Evolutionary conservation across 2,329 filamentous ascomycete genomes (phyloP).

Genomic region (Colletotrichum chrysophilum): DNA sequence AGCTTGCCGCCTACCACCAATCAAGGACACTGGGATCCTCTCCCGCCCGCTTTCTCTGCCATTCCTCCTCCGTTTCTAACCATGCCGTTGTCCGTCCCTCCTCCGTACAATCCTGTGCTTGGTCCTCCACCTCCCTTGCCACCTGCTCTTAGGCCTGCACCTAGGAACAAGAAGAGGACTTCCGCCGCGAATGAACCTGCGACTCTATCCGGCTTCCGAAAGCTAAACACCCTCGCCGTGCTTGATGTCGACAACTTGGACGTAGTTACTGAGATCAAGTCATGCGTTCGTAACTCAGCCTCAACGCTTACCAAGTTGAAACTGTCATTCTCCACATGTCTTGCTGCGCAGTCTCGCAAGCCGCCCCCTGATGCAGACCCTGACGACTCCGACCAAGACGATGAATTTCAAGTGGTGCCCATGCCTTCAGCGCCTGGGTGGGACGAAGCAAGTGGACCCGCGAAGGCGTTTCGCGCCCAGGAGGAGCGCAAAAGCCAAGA

Average conservation of each 20-base stretch:
- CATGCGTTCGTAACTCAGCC: constrained; percentile 59
- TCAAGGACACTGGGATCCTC: constrained; percentile 17
- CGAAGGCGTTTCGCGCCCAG: constrained; percentile 52
- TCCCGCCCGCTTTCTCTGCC: constrained; percentile 24
- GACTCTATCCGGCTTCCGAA: constrained; percentile 62
- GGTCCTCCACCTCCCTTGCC: constrained; percentile 32
- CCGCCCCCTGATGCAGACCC: constrained; percentile 42
- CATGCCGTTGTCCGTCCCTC: constrained; percentile 7
- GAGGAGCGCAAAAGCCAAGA: constrained; percentile 63
- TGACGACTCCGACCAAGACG: constrained; percentile 59
- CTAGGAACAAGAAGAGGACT: constrained; percentile 41
- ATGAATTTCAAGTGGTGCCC: constrained; percentile 56
- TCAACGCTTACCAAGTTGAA: constrained; percentile 59
- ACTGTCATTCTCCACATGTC: constrained; percentile 61
- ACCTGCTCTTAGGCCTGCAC: constrained; percentile 37
- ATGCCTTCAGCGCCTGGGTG: constrained; percentile 24
- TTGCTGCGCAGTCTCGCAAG: constrained; percentile 51
- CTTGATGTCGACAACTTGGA: constrained; percentile 67
- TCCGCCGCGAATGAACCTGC: constrained; percentile 44
- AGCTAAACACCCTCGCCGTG: constrained; percentile 57
- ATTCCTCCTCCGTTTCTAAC: constrained; percentile 19
- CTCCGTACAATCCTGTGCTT: constrained; percentile 21
- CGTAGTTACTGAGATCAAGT: constrained; percentile 58
- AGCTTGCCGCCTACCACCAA: constrained; percentile 21
- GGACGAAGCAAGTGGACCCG: constrained; percentile 39